These are phyloP conservation scores for Didymella sp. DNA, from an alignment of 2,329 filamentous ascomycete genomes.

Conservation along the genomic window DNA sequence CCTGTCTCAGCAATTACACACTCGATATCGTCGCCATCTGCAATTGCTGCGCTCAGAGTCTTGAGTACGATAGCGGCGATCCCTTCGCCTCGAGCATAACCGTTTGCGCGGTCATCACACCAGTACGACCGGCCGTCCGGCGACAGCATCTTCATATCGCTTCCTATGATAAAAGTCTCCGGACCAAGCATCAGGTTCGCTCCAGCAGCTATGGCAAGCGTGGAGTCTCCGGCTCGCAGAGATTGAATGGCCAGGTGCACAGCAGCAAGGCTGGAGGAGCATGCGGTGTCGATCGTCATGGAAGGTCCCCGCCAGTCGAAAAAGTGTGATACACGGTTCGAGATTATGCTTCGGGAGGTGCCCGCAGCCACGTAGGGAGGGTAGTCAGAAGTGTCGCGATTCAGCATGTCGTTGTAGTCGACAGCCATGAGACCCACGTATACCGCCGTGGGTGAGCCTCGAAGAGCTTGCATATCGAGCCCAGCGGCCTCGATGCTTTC, in stretches of 20 bases:
- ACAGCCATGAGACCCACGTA: slow-evolving; percentile 22
- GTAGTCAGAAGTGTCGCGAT: slow-evolving; percentile 4
- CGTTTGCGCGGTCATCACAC: slow-evolving; percentile 54
- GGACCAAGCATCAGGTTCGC: slow-evolving; percentile 21
- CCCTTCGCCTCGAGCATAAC: slow-evolving; percentile 62
- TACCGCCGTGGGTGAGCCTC: slow-evolving; percentile 19
- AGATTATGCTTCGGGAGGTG: slow-evolving; percentile 31
- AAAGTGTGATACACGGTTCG: slow-evolving; percentile 50
- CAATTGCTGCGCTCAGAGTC: slow-evolving; percentile 56
- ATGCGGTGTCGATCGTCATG: slow-evolving; percentile 51
- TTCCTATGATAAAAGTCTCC: slow-evolving; percentile 32
- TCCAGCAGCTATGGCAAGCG: slow-evolving; percentile 27
- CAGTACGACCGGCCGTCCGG: slow-evolving; percentile 35
- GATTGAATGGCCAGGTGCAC: slow-evolving; percentile 31
- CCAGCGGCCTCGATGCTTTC: slow-evolving; percentile 29
- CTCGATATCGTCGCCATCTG: slow-evolving; percentile 55
- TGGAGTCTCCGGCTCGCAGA: slow-evolving; percentile 21
- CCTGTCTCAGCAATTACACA: slow-evolving; percentile 48
- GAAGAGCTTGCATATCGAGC: slow-evolving; percentile 7
- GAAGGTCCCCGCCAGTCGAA: slow-evolving; percentile 48
- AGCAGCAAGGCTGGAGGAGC: slow-evolving; percentile 44
- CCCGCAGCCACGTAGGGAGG: slow-evolving; percentile 37
- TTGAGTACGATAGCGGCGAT: slow-evolving; percentile 61
- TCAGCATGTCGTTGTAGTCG: slow-evolving; percentile 20
- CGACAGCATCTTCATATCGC: slow-evolving; percentile 43